Conservation (phyloP, 208 protist genomes). For the Acanthamoeba sp. region DNA sequence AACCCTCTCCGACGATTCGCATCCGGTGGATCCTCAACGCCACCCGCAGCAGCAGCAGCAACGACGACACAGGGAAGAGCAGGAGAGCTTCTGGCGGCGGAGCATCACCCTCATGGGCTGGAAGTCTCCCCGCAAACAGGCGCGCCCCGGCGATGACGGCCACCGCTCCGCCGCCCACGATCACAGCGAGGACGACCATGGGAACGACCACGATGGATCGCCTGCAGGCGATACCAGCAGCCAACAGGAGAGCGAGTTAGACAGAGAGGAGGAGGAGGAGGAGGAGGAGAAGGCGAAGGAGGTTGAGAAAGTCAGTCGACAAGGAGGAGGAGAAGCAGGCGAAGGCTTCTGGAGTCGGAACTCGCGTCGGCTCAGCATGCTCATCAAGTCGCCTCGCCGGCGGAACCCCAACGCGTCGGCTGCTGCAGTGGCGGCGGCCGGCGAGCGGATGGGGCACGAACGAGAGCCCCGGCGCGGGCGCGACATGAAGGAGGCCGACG, state of each 20-base stretch:
- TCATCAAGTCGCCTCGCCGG: constrained; percentile 1
- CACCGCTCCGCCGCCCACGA: not conserved
- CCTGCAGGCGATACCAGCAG: not conserved
- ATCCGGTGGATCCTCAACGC: not conserved
- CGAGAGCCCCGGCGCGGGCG: not conserved
- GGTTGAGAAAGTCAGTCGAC: not conserved
- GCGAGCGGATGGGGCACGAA: no score
- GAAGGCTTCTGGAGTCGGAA: constrained; percentile 14
- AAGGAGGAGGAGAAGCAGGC: not conserved
- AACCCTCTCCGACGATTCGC: no score
- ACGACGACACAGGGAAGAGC: not conserved
- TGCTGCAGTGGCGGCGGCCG: no score
- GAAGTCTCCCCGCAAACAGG: not conserved
- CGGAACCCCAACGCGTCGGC: not conserved
- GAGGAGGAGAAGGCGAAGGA: not conserved
- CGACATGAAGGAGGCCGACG: not conserved
- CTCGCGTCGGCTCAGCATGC: not conserved
- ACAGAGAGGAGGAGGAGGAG: not conserved
- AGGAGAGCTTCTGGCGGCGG: not conserved
- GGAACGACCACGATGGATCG: no score
- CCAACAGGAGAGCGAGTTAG: not conserved
- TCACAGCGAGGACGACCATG: not conserved
- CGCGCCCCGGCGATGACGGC: no score
- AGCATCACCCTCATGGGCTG: constrained; percentile 8
- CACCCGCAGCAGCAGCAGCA: not conserved